Percentiles rank a stretch among this genome's conserved stretches.
Evolutionary conservation across 306 rosid species (phyloP).

Genomic region (Carpinus fangiana): DNA sequence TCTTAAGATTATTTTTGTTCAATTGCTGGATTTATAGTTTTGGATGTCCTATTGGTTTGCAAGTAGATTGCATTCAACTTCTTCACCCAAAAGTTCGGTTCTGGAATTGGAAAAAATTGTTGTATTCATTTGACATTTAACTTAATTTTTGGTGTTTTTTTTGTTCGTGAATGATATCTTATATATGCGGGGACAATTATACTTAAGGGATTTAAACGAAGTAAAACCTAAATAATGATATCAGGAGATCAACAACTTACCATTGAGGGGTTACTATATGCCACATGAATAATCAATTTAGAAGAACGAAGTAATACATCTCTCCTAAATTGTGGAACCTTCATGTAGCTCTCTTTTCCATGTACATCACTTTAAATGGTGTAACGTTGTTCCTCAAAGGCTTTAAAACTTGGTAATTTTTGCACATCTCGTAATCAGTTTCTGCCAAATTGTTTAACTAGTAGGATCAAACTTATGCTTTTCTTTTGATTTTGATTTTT

Average conservation of each 20-base stretch:
- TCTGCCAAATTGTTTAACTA: slow-evolving; percentile 4
- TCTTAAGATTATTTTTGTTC: background rate
- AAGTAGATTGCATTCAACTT: background rate
- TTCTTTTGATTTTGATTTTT: slow-evolving; percentile 23
- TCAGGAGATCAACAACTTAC: background rate
- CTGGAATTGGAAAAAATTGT: background rate
- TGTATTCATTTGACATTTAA: background rate
- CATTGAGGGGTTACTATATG: background rate
- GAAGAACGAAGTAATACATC: background rate
- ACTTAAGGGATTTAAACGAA: background rate
- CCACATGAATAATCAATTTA: background rate
- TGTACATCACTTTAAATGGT: background rate
- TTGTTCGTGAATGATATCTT: background rate
- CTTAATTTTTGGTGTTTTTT: background rate
- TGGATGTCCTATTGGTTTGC: background rate
- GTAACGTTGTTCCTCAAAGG: background rate
- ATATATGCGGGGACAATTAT: background rate
- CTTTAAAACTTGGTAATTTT: background rate
- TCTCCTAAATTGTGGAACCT: slow-evolving; percentile 3
- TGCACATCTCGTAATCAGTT: background rate
- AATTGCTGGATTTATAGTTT: background rate
- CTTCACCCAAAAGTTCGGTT: background rate
- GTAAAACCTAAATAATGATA: background rate
- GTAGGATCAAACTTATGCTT: slow-evolving; percentile 13
- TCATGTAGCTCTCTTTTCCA: background rate